Percentiles rank a stretch among this genome's conserved stretches.
Evolutionary conservation across 148 eudicot species (phyloP).

Genomic region (Euryodendron excelsum): DNA sequence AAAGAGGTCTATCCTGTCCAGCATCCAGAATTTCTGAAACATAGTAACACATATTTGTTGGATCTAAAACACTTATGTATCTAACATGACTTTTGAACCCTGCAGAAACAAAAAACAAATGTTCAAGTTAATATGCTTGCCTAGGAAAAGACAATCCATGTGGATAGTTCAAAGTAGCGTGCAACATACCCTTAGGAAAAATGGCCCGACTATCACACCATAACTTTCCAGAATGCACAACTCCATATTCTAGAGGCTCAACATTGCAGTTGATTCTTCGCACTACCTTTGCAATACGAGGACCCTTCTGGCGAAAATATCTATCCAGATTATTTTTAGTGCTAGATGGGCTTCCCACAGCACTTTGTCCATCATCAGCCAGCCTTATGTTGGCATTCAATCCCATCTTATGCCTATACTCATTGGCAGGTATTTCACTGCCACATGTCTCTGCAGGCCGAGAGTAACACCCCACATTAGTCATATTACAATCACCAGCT

Average conservation of each 20-base stretch:
- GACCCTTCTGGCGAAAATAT: slow-evolving; percentile 73
- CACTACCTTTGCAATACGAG: slow-evolving; percentile 90
- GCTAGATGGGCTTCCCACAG: slow-evolving; percentile 53
- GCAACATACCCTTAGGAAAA: slow-evolving; percentile 76
- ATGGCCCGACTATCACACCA: slow-evolving; percentile 88
- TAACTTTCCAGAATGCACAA: slow-evolving; percentile 56
- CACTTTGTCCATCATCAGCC: slow-evolving; percentile 34
- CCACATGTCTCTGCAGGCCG: slow-evolving; percentile 21
- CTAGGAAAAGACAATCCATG: not conserved
- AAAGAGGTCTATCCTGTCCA: slow-evolving; percentile 74
- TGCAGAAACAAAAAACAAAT: slow-evolving; percentile 23
- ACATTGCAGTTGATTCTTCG: slow-evolving; percentile 77
- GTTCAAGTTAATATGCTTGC: slow-evolving; percentile 7
- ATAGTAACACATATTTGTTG: slow-evolving; percentile 66
- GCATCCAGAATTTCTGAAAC: slow-evolving; percentile 83
- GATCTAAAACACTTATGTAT: slow-evolving; percentile 73
- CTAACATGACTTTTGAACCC: slow-evolving; percentile 89
- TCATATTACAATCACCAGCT: slow-evolving; percentile 32
- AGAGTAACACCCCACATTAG: slow-evolving; percentile 17
- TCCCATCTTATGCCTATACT: slow-evolving; percentile 31
- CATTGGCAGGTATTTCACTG: slow-evolving; percentile 33
- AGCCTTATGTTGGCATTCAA: slow-evolving; percentile 33
- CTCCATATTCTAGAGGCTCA: slow-evolving; percentile 70
- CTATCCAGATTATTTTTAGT: slow-evolving; percentile 58
- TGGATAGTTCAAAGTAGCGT: not conserved